phyloP scores from a whole-genome alignment of 768 basidiomycete species.

The Botryobasidium botryosum region DNA sequence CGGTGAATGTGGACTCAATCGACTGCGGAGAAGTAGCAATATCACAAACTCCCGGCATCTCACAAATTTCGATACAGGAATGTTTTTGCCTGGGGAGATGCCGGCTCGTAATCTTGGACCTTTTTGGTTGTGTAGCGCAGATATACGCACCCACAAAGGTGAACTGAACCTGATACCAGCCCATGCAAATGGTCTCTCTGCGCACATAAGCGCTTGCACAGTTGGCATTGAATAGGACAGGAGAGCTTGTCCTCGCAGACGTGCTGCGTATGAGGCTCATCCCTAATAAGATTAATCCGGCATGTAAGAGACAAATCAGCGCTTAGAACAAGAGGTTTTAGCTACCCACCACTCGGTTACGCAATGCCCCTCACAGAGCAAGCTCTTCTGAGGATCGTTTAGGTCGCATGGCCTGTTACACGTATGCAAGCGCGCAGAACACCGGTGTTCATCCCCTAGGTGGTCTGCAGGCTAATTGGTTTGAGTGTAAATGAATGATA shows the following conservation, averaged over 20 bases:
- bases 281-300: no score
- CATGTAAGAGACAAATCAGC: no score
- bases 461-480: no score
- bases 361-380: no score
- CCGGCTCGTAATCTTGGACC: neutral
- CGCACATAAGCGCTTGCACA: neutral
- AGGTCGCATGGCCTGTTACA: no score
- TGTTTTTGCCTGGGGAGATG: conserved; percentile 4
- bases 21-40: neutral
- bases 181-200: conserved; percentile 3
- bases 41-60: neutral
- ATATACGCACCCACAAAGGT: conserved; percentile 6
- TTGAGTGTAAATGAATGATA: no score
- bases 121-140: neutral
- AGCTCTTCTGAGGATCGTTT: no score
- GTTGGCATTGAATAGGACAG: conserved; percentile 2
- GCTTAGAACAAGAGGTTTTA: no score
- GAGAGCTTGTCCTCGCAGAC: conserved; percentile 1
- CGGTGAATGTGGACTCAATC: conserved; percentile 1
- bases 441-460: no score
- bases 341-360: no score
- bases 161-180: neutral
- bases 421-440: no score
- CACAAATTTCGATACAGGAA: conserved; percentile 2
- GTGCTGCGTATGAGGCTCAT: no score